Evolutionary conservation across 257 asterid species (phyloP).

Genomic region (Fraxinus excelsior): DNA sequence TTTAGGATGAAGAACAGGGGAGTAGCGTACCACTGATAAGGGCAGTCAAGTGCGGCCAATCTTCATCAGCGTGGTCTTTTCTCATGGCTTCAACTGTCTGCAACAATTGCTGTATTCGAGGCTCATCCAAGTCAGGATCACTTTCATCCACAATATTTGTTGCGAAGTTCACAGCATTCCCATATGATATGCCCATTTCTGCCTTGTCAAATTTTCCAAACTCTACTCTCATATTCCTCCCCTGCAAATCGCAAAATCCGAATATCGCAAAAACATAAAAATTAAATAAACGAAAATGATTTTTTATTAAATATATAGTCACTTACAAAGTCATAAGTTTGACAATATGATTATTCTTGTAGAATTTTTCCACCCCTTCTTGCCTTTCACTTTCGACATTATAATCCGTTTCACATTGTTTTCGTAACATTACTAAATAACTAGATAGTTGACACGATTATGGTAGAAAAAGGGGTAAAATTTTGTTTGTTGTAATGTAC

Average conservation of each 20-base stretch:
- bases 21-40: conserved; percentile 37
- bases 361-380: conserved; percentile 21
- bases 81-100: conserved; percentile 57
- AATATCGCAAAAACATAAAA: background rate
- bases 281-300: background rate
- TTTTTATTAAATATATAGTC: background rate
- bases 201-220: conserved; percentile 32
- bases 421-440: background rate
- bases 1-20: no score
- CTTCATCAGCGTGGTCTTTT: conserved; percentile 44
- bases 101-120: conserved; percentile 50
- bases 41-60: conserved; percentile 51
- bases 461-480: background rate
- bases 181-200: conserved; percentile 54
- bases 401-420: conserved; percentile 25
- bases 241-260: conserved; percentile 26
- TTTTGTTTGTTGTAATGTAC: background rate
- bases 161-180: conserved; percentile 54
- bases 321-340: conserved; percentile 37
- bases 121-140: conserved; percentile 56
- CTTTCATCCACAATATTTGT: conserved; percentile 51
- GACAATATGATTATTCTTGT: conserved; percentile 36
- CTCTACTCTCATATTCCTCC: conserved; percentile 34
- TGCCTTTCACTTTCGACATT: conserved; percentile 27
- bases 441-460: background rate